phyloP scores from a whole-genome alignment of 2,329 filamentous ascomycete species.

The Fusarium incarnatum region DNA sequence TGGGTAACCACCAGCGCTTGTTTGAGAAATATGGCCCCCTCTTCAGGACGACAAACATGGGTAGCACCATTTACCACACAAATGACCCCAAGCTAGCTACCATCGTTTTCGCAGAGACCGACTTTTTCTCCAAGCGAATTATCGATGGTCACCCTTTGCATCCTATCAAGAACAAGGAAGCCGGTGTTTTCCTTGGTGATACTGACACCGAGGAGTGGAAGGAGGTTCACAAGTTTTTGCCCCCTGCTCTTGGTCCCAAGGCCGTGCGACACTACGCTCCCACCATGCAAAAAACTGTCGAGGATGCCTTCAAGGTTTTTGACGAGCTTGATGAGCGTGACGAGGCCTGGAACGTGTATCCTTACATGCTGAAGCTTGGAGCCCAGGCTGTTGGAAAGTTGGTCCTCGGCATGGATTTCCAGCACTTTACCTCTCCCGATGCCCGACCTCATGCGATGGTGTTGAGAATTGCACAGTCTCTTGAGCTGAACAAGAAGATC shows the following conservation, averaged over 20 bases:
- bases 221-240: slow-evolving; percentile 70
- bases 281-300: slow-evolving; percentile 66
- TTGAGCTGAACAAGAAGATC: slow-evolving; percentile 70
- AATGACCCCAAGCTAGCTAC: slow-evolving; percentile 61
- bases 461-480: slow-evolving; percentile 59
- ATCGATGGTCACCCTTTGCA: slow-evolving; percentile 61
- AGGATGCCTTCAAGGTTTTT: slow-evolving; percentile 62
- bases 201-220: slow-evolving; percentile 63
- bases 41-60: slow-evolving; percentile 65
- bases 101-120: slow-evolving; percentile 60
- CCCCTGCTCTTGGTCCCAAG: slow-evolving; percentile 68
- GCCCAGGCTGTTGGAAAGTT: slow-evolving; percentile 60
- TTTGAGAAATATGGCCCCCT: slow-evolving; percentile 65
- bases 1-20: slow-evolving; percentile 67
- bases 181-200: slow-evolving; percentile 61
- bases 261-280: slow-evolving; percentile 71
- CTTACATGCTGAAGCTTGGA: slow-evolving; percentile 63
- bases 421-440: slow-evolving; percentile 58
- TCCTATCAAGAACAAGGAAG: slow-evolving; percentile 56
- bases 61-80: slow-evolving; percentile 61
- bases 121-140: slow-evolving; percentile 66
- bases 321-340: slow-evolving; percentile 62
- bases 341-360: slow-evolving; percentile 62
- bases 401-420: slow-evolving; percentile 59
- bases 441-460: slow-evolving; percentile 65